phyloP scores from a whole-genome alignment of 78 protist genomes.

The Dictyostelium firmibasis region DNA sequence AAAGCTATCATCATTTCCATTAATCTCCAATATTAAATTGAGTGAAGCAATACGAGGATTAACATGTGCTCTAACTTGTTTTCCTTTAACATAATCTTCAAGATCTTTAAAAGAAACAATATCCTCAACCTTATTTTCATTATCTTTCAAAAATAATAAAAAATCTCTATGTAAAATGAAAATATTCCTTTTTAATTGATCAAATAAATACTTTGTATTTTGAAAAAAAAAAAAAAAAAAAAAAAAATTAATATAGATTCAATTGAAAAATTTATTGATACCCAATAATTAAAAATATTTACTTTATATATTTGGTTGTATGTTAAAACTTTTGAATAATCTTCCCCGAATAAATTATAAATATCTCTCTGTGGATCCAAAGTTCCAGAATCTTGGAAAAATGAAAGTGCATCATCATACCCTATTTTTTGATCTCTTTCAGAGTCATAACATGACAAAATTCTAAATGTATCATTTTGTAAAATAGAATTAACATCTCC shows the following conservation, averaged over 20 bases:
- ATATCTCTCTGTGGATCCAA: background rate
- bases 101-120: background rate
- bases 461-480: background rate
- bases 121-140: background rate
- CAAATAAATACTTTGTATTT: background rate
- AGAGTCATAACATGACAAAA: background rate
- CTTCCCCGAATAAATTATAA: background rate
- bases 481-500: background rate
- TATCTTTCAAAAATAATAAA: background rate
- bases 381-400: background rate
- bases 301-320: background rate
- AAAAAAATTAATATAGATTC: background rate
- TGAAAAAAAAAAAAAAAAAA: background rate
- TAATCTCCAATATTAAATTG: background rate
- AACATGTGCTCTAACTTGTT: background rate
- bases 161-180: background rate
- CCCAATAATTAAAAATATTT: background rate
- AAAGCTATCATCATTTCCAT: constrained; percentile 12
- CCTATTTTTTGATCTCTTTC: background rate
- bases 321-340: background rate
- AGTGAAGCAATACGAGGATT: background rate
- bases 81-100: background rate
- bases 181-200: background rate
- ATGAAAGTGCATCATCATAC: background rate
- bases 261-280: no score